Base-by-base conservation (phyloP, 345 rosid genomes). In the Murraya koenigii region DNA sequence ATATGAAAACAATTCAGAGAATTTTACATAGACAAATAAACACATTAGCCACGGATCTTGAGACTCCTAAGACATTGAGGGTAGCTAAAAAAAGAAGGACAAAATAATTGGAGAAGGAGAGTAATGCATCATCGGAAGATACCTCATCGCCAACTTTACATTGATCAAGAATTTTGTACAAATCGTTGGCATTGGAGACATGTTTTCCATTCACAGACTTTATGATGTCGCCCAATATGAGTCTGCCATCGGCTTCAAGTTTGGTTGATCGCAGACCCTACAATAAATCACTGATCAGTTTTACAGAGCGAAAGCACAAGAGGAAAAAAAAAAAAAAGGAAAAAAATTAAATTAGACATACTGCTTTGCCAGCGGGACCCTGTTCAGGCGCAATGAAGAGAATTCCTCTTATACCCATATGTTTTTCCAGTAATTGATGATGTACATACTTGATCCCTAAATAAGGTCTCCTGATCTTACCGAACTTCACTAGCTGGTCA, bases 331-430 rank as follows among this genome's bases (percentile, higher is more conserved):
- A 49, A 2, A 49, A 17, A 49, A 35, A 30, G 60, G n/a, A 14
- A 0, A 14, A 41, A 78, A 80, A 61, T 4, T 38, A 3, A 63
- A 30, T 64, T 41, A 56, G 36, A 66, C 88, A 79, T 91, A 95
- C 95, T 70, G 99, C 99, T 87, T 93, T 95, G 23, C 98, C 96
- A 8, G 99, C 98, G 59, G 99, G 98, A 73, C 99, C 98, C 86
- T 80, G 84, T 35, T 82, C 77, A 32, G 97, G 96, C 80, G 98
- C 99, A 70, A 95, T 86, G 74, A 95, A 94, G 19, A 95, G 97
- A 75, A 95, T 98, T 14, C 98, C 98, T 64, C 97, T 91, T 35
- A 95, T 94, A 76, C 97, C 98, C 71, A 93, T 78, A 74, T 92
- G 96, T 41, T 41, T 41, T 68, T 95, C 97, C 33, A 95, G 97